Conservation (phyloP, 2,329 filamentous ascomycete genomes). For the Fusarium dimerum region DNA sequence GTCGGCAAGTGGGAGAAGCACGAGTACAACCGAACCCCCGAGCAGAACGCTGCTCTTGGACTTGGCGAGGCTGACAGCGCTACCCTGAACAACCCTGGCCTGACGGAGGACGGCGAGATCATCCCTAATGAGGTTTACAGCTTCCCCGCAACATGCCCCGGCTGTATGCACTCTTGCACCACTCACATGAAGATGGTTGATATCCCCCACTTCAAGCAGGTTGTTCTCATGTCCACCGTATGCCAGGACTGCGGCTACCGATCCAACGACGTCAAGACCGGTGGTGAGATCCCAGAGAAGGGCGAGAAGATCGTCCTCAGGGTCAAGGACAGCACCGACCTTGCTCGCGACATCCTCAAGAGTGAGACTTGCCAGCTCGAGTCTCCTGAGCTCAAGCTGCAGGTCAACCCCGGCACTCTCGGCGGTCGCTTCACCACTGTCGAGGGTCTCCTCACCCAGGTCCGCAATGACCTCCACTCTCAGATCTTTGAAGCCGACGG, state of each 20-base stretch:
- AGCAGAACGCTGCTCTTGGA: slow-evolving; percentile 85
- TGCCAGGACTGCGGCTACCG: slow-evolving; percentile 93
- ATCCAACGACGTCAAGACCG: slow-evolving; percentile 97
- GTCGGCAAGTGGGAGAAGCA: slow-evolving; percentile 87
- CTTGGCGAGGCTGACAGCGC: slow-evolving; percentile 64
- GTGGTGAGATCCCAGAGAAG: slow-evolving; percentile 83
- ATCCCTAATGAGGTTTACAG: slow-evolving; percentile 90
- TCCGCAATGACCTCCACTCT: slow-evolving; percentile 82
- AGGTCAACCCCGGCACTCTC: slow-evolving; percentile 89
- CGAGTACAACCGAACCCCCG: slow-evolving; percentile 78
- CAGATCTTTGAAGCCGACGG: slow-evolving; percentile 83
- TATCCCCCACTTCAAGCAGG: slow-evolving; percentile 97
- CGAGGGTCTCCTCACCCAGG: slow-evolving; percentile 88
- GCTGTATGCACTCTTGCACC: slow-evolving; percentile 80
- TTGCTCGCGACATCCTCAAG: slow-evolving; percentile 93
- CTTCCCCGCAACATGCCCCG: slow-evolving; percentile 89
- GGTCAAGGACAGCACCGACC: slow-evolving; percentile 69
- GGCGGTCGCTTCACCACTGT: slow-evolving; percentile 97
- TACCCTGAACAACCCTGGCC: slow-evolving; percentile 51
- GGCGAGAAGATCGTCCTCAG: slow-evolving; percentile 81
- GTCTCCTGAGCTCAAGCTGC: slow-evolving; percentile 83
- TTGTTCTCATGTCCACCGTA: slow-evolving; percentile 91
- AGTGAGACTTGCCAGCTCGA: slow-evolving; percentile 86
- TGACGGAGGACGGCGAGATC: slow-evolving; percentile 70
- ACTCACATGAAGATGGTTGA: slow-evolving; percentile 99